Evolutionary conservation across 148 eudicot genomes (phyloP), one percentile per base, ranked within the genome.

Genomic region (Pouteria glomerata): DNA sequence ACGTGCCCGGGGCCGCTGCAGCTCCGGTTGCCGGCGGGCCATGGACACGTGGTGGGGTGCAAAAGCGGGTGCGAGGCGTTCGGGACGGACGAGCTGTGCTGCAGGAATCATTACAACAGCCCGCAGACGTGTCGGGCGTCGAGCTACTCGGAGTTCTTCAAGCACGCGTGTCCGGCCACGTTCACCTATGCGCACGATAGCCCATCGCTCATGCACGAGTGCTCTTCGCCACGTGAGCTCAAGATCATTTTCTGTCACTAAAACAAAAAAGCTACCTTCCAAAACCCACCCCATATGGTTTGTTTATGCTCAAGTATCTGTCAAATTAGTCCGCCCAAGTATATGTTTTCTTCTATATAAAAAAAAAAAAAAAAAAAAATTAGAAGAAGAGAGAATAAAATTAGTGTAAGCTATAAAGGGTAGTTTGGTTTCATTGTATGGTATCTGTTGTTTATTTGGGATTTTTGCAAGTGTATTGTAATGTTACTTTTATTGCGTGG

Each of bases 161-260:
- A 95, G 81, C 87, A 84, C 50, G 80, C 82, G 50, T 95, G 97
- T 41, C 97, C 98, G 29, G 81, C 85, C 6, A 88, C 98, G 3
- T 79, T 84, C 42, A 89, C 98, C 12, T 88, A 88, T 60, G 98
- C 97, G 8, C 97, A 95, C 75, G 98, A 95, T 62, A 82, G 70
- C 37, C 98, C 98, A n/a, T 87, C 96, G 15, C 87, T 95, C 14
- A 86, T 76, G 80, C 97, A 95, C 62, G 87, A 95, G 47, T 95
- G 97, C 81, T 81, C 89, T n/a, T 71, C 96, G 3, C 97, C 97
- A 1, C 81, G 86, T n/a, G 97, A 95, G 83, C 90, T 95, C 6
- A 95, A 95, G 80, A 91, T 95, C 71, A 95, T 95, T 37, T 95
- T 95, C 98, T 95, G 98, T 63, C 98, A 95, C 63, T 91, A 81